Percentiles rank a stretch among this genome's conserved stretches.
These are phyloP conservation scores for Claviceps digitariae DNA, from an alignment of 2,329 filamentous ascomycete species.

Conservation along the genomic window DNA sequence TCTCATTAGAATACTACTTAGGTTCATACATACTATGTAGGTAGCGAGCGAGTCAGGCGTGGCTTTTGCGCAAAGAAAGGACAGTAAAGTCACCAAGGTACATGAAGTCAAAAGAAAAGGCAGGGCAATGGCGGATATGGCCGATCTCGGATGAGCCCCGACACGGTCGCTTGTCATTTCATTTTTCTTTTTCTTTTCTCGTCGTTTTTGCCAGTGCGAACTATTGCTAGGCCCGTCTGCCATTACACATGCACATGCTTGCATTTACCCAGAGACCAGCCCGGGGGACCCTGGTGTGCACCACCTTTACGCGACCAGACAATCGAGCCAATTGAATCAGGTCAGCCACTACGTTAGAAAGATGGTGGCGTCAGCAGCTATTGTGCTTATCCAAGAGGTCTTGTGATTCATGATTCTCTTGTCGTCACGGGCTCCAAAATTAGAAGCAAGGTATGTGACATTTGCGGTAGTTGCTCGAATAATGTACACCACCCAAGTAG, in stretches of 20 bases:
- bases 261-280: conserved; percentile 5
- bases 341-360: background rate
- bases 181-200: background rate
- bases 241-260: background rate
- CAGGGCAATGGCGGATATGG: background rate
- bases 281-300: background rate
- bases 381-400: background rate
- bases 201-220: conserved; percentile 1
- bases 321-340: background rate
- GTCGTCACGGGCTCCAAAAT: background rate
- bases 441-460: background rate
- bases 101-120: background rate
- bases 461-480: background rate
- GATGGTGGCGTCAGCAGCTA: conserved; percentile 1
- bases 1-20: background rate
- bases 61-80: background rate
- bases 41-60: background rate
- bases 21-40: no score
- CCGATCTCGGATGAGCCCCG: conserved; percentile 8
- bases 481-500: background rate
- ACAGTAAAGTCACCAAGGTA: background rate
- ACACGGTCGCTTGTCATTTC: conserved; percentile 3
- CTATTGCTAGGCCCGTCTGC: background rate
- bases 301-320: background rate
- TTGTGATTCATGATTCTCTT: background rate